These are phyloP conservation scores for Viola pubescens DNA, from an alignment of 441 rosid genomes.

Conservation along the genomic window DNA sequence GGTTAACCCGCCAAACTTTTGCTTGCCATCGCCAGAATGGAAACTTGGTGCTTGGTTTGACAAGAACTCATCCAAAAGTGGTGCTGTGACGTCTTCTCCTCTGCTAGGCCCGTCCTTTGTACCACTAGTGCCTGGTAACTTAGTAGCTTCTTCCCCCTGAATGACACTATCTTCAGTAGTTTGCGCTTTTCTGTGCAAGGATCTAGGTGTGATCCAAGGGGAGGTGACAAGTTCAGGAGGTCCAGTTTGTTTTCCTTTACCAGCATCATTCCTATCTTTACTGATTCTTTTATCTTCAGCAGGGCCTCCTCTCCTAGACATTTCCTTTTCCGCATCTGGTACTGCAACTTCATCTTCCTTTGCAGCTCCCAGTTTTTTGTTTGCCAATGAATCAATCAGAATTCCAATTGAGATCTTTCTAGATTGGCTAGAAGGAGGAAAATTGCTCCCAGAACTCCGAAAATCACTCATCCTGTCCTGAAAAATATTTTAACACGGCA, in stretches of 20 bases:
- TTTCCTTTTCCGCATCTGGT: conserved; percentile 24
- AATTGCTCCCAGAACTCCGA: conserved; percentile 50
- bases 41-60: conserved; percentile 30
- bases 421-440: conserved; percentile 53
- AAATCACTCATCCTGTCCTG: conserved; percentile 51
- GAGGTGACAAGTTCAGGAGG: conserved; percentile 31
- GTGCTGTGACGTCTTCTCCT: conserved; percentile 28
- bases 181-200: conserved; percentile 27
- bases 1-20: conserved; percentile 26
- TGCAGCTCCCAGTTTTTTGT: conserved; percentile 28
- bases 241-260: conserved; percentile 29
- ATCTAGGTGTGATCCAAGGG: conserved; percentile 51
- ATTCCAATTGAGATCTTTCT: conserved; percentile 84
- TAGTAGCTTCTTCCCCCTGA: conserved; percentile 25
- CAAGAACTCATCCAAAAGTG: conserved; percentile 27
- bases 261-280: conserved; percentile 24
- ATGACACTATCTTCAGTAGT: conserved; percentile 26
- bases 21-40: conserved; percentile 28
- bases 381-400: conserved; percentile 37
- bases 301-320: conserved; percentile 24
- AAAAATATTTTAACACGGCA: conserved; percentile 14
- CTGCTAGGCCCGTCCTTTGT: conserved; percentile 28
- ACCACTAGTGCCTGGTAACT: conserved; percentile 27
- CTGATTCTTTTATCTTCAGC: conserved; percentile 25
- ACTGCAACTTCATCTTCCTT: conserved; percentile 26